Evolutionary conservation across 306 rosid genomes (phyloP).

Genomic region (Trifolium dubium): DNA sequence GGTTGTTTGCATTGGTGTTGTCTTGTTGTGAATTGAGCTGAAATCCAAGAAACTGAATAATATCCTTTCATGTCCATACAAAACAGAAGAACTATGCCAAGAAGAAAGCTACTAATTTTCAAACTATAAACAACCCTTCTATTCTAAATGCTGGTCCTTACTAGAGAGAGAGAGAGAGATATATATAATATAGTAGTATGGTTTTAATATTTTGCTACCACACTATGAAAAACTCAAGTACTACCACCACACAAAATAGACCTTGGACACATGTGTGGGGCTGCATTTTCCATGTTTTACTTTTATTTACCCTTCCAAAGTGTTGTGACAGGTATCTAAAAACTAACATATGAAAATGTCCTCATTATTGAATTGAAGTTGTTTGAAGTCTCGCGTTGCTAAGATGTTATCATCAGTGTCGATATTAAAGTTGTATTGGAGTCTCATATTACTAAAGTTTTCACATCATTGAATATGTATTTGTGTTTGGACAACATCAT

Average conservation of each 20-base stretch:
- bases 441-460: too few species aligned
- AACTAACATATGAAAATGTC: background rate
- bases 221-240: conserved; percentile 51
- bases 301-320: conserved; percentile 36
- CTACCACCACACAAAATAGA: conserved; percentile 51
- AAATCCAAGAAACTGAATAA: conserved; percentile 57
- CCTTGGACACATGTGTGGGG: conserved; percentile 56
- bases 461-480: too few species aligned
- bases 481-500: too few species aligned
- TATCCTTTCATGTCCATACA: conserved; percentile 72
- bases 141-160: conserved; percentile 34
- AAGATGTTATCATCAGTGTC: too few species aligned
- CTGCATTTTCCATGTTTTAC: conserved; percentile 46
- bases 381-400: too few species aligned
- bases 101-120: conserved; percentile 45
- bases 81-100: conserved; percentile 56
- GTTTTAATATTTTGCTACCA: conserved; percentile 51
- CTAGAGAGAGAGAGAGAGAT: conserved; percentile 36
- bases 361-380: too few species aligned
- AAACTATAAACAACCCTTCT: conserved; percentile 52
- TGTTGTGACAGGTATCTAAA: background rate
- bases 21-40: conserved; percentile 61
- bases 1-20: conserved; percentile 71
- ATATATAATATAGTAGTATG: conserved; percentile 38
- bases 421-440: too few species aligned